These are phyloP conservation scores for Xylaria intraflava DNA, from an alignment of 495 filamentous ascomycete species.

Conservation along the genomic window DNA sequence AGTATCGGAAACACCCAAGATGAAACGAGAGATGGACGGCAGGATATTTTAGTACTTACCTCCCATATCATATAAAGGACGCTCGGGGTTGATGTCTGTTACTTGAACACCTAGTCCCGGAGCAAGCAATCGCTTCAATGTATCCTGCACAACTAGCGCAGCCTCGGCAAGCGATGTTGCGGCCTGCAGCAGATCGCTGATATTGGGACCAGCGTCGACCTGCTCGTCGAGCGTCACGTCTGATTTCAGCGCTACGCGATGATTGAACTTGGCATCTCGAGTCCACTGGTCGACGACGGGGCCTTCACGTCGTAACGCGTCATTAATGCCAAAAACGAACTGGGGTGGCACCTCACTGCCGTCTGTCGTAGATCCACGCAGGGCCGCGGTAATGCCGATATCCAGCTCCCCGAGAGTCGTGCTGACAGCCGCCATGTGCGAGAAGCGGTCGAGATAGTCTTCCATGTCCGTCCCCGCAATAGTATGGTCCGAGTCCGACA, in stretches of 20 bases:
- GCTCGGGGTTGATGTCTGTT: background rate
- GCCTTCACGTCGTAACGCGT: background rate
- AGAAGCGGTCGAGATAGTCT: conserved; percentile 2
- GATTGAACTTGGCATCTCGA: conserved; percentile 4
- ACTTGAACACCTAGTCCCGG: background rate
- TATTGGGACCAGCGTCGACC: background rate
- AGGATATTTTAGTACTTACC: background rate
- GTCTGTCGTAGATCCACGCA: background rate
- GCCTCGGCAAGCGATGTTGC: background rate
- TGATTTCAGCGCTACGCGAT: background rate
- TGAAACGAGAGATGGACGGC: background rate
- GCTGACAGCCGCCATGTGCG: background rate
- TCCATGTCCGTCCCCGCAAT: conserved; percentile 1
- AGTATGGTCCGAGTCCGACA: conserved; percentile 13
- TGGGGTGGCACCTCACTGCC: background rate
- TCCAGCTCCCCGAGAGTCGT: conserved; percentile 1
- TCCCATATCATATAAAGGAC: conserved; percentile 1
- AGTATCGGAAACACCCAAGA: background rate
- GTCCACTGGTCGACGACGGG: conserved; percentile 1
- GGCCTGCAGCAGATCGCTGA: background rate
- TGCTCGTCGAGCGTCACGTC: background rate
- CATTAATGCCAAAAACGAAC: conserved; percentile 2
- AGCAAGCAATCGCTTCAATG: background rate
- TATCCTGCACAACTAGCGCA: background rate
- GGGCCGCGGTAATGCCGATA: background rate